Conservation (phyloP, 2,329 filamentous ascomycete genomes). For the Penicillium decumbens region DNA sequence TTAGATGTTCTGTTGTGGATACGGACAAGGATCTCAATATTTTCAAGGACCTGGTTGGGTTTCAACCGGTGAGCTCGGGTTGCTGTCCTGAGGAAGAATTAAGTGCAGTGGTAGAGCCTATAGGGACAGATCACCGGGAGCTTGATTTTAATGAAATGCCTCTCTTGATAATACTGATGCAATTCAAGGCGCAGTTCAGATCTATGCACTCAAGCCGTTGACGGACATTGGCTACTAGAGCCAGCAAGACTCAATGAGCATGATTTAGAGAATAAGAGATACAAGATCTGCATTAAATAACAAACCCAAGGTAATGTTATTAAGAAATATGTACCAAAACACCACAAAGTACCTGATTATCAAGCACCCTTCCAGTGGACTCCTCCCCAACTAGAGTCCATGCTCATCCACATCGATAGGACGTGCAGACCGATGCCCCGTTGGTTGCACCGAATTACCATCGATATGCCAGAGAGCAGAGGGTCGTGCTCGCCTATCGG, state of each 20-base stretch:
- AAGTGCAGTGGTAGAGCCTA: not conserved
- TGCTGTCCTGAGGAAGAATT: not conserved
- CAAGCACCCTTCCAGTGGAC: not conserved
- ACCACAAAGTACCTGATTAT: not conserved
- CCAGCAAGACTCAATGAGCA: no score
- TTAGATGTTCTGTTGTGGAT: no score
- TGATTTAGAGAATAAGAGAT: no score
- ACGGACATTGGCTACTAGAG: no score
- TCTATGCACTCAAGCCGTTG: not conserved
- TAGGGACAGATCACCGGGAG: not conserved
- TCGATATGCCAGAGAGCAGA: not conserved
- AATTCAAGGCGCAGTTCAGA: no score
- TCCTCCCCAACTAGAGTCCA: not conserved
- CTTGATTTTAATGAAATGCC: not conserved
- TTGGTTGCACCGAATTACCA: not conserved
- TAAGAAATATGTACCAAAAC: not conserved
- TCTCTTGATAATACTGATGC: no score
- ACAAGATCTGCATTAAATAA: not conserved
- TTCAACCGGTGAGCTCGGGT: not conserved
- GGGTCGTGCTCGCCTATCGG: not conserved
- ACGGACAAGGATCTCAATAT: not conserved
- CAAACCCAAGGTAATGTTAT: no score
- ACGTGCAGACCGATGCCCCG: slow-evolving; percentile 5
- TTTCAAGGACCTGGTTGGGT: not conserved
- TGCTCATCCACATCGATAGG: not conserved